A percentile compares a stretch with the other conserved stretches of the same genome.
Conservation (phyloP, 1,284 basidiomycete genomes). For the Moesziomyces globuligerus region DNA sequence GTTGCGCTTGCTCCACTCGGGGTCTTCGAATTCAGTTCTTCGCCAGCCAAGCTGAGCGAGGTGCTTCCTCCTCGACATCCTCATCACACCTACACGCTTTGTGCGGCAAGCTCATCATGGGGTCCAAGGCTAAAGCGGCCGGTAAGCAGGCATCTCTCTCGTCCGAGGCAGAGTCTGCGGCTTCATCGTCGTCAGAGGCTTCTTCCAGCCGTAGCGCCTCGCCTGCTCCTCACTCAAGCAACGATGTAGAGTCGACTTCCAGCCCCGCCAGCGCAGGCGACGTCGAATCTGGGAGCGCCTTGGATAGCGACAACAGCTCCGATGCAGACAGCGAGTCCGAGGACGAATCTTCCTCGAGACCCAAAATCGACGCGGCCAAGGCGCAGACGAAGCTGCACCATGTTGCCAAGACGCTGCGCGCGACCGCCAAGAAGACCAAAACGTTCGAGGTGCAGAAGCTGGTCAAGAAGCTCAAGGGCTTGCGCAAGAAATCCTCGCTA, state of each 20-base stretch:
- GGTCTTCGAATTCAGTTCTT: background rate
- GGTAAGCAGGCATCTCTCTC: slow-evolving; percentile 6
- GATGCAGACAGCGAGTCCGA: slow-evolving; percentile 1
- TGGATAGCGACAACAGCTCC: background rate
- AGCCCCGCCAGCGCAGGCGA: background rate
- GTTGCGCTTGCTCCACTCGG: slow-evolving; percentile 8
- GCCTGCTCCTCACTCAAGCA: background rate
- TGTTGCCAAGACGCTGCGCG: slow-evolving; percentile 75
- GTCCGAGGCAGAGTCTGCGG: background rate
- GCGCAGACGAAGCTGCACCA: slow-evolving; percentile 70
- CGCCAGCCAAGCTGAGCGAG: background rate
- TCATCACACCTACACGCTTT: background rate
- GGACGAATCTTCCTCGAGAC: background rate
- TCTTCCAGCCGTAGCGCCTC: slow-evolving; percentile 22
- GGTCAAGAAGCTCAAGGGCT: slow-evolving; percentile 81
- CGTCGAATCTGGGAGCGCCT: background rate
- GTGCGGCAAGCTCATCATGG: slow-evolving; percentile 17
- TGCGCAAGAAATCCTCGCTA: slow-evolving; percentile 69
- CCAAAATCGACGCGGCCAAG: slow-evolving; percentile 22
- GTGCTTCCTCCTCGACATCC: background rate
- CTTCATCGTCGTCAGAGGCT: slow-evolving; percentile 15
- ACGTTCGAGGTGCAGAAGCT: slow-evolving; percentile 83
- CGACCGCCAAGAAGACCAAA: slow-evolving; percentile 82
- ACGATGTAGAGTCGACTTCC: background rate
- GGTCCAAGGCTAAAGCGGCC: background rate